Evolutionary conservation across 2,329 filamentous ascomycete species (phyloP), one percentile per base, ranked within the genome.

Genomic region (Fusarium subglutinans): DNA sequence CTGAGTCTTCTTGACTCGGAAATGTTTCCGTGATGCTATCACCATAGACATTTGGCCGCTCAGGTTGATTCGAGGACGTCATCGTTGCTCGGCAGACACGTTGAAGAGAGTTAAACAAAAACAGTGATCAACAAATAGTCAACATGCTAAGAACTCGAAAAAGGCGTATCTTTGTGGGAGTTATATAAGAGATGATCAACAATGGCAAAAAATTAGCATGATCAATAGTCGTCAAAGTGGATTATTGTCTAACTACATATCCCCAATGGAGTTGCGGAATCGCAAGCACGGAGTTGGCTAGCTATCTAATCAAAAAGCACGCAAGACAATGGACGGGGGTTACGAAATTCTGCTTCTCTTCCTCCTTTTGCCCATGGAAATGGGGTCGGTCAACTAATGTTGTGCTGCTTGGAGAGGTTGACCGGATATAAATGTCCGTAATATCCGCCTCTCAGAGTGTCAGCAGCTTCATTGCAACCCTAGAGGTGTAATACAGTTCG

Each of bases 261-360:
- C 14, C 55, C 56, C 38, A 63, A 69, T 55, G 66, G 66, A 69
- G 66, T 69, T 69, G 38, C 66, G 64, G 66, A 65, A 45, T 22
- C 50, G 43, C 24, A 22, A 44, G 41, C 45, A 47, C 35, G 53
- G 51, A 45, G 17, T 40, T 65, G 58, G 48, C 44, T 66, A 28
- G 56, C 33, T 51, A 51, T 58, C 33, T 51, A 64, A 72, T 67
- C 63, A 67, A 53, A 50, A 71, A 75, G 69, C 72, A 66, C n/a
- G 43, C 61, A 70, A 72, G 41, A 37, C 30, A 45, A 51, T 6
- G 18, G 30, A 26, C 38, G 53, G 35, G 43, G 26, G 44, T 24
- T 50, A 53, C 44, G 44, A 43, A 44, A 63, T 62, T 47, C 40
- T 48, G 55, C 26, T 56, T 53, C 37, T 63, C 40, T 54, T 13